A percentile compares a stretch with the other conserved stretches of the same genome.
phyloP scores from a whole-genome alignment of 2,329 filamentous ascomycete genomes.

The Aspergillus sojae region DNA sequence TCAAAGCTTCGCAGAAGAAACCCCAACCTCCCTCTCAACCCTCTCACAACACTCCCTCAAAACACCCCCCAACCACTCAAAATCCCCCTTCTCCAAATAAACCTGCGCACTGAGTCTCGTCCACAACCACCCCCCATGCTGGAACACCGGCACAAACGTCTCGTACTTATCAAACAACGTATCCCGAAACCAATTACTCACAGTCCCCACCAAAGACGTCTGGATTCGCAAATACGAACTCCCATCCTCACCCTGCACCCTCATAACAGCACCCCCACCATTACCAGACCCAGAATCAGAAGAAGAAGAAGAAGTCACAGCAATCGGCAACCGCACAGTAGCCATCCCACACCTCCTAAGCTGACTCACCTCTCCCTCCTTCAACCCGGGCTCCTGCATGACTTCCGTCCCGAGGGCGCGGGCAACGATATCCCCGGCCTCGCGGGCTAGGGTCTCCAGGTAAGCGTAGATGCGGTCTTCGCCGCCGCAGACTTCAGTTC shows the following conservation, averaged over 20 bases:
- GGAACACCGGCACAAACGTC: constrained; percentile 70
- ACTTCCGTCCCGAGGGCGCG: constrained; percentile 68
- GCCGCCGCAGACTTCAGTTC: constrained; percentile 69
- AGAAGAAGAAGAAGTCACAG: constrained; percentile 23
- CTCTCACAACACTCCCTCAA: constrained; percentile 61
- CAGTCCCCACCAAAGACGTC: constrained; percentile 34
- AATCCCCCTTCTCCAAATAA: constrained; percentile 80
- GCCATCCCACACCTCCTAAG: constrained; percentile 69
- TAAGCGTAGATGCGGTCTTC: constrained; percentile 71
- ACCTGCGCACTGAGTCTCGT: constrained; percentile 76
- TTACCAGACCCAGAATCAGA: background rate
- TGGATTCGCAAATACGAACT: background rate
- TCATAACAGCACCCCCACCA: background rate
- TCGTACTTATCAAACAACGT: constrained; percentile 62
- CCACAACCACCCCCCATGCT: constrained; percentile 68
- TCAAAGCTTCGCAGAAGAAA: background rate
- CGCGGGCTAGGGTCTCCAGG: constrained; percentile 61
- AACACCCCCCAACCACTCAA: constrained; percentile 66
- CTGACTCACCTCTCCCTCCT: constrained; percentile 27
- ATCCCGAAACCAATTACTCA: constrained; percentile 59
- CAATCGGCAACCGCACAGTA: constrained; percentile 74
- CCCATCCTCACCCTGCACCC: background rate
- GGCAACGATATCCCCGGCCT: constrained; percentile 65
- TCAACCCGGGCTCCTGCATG: constrained; percentile 57
- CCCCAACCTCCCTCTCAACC: constrained; percentile 47